A percentile compares a stretch with the other conserved stretches of the same genome.
phyloP scores from a whole-genome alignment of 331 rosid genomes.

The Arachis monticola region DNA sequence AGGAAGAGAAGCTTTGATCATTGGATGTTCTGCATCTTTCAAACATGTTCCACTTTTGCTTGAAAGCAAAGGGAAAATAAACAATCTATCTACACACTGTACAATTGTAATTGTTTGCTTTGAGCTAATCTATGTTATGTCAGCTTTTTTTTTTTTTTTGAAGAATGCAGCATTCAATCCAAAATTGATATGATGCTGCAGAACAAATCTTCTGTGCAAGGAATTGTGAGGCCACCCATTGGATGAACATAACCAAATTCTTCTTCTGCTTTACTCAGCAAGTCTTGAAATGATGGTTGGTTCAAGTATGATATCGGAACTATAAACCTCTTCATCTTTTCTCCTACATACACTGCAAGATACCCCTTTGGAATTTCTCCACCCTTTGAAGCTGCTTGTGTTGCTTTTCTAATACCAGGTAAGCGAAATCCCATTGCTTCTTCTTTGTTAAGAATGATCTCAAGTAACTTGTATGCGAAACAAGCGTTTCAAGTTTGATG shows the following conservation, averaged over 20 bases:
- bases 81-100: background rate
- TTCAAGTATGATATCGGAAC: conserved; percentile 45
- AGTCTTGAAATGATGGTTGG: conserved; percentile 44
- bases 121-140: background rate
- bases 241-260: conserved; percentile 43
- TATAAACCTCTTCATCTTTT: conserved; percentile 47
- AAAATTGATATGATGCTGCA: conserved; percentile 10
- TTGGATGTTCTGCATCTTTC: too few species aligned
- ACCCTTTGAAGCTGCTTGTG: conserved; percentile 6
- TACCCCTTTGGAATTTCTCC: conserved; percentile 46
- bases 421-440: conserved; percentile 31
- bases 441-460: background rate
- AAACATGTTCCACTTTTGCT: background rate
- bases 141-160: background rate
- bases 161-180: background rate
- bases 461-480: background rate
- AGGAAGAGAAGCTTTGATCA: too few species aligned
- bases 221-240: conserved; percentile 46
- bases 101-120: background rate
- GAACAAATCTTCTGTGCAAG: conserved; percentile 34
- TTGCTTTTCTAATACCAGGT: conserved; percentile 2
- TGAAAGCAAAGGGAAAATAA: background rate
- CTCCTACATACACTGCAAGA: conserved; percentile 53
- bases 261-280: conserved; percentile 50
- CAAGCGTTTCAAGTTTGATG: background rate